Evolutionary conservation across 495 filamentous ascomycete genomes (phyloP).

Genomic region (Talaromyces liani): DNA sequence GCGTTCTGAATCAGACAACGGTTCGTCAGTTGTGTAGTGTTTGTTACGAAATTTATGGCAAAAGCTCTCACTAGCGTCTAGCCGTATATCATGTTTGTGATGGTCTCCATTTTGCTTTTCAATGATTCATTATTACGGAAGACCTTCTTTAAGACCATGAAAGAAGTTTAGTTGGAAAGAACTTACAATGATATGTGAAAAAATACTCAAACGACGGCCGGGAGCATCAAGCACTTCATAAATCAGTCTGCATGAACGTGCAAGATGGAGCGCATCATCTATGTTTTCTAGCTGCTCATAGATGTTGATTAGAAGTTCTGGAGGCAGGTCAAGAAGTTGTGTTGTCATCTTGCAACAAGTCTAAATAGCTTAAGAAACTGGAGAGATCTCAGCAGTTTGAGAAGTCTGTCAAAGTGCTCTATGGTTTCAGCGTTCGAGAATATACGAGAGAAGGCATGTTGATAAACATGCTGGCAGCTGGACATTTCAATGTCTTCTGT

Average conservation of each 20-base stretch:
- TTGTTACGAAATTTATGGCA: not conserved
- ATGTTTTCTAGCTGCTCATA: not conserved
- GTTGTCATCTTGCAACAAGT: not conserved
- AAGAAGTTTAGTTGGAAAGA: not conserved
- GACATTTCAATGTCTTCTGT: too few relatives aligned
- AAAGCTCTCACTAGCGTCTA: not conserved
- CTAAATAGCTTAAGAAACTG: too few relatives aligned
- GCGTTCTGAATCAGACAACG: not conserved
- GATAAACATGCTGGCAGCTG: too few relatives aligned
- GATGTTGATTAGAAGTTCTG: not conserved
- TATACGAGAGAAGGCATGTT: too few relatives aligned
- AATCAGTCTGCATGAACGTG: not conserved
- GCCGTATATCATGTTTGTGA: not conserved
- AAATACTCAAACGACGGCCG: not conserved
- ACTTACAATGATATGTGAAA: conserved; percentile 1
- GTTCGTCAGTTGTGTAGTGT: not conserved
- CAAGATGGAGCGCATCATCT: conserved; percentile 4
- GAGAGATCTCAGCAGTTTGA: too few relatives aligned
- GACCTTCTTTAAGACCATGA: not conserved
- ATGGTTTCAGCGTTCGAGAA: too few relatives aligned
- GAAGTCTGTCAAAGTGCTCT: too few relatives aligned
- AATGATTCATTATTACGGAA: not conserved
- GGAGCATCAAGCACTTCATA: not conserved
- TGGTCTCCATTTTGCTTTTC: conserved; percentile 1
- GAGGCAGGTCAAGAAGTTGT: not conserved